Evolutionary conservation across 2,329 filamentous ascomycete genomes (phyloP), one percentile per base, ranked within the genome.

Genomic region (Diaporthe sp.): DNA sequence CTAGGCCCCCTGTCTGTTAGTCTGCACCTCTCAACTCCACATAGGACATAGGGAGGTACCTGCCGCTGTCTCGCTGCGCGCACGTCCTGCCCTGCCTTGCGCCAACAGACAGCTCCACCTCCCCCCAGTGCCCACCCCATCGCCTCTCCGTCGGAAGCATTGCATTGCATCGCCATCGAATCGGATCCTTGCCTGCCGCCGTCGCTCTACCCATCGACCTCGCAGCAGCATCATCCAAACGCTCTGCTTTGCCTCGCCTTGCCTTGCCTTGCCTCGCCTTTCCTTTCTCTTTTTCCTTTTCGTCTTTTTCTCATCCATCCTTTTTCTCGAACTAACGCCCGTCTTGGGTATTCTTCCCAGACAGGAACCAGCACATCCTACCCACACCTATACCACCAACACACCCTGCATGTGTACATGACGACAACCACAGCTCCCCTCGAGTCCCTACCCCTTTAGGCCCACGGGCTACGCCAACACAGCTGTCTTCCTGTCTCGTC

Each of bases 381-480:
- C 73, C 65, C 71, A 74, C 71, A 76, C 75, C 78, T 76, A 78
- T 72, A 76, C 74, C 75, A 75, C 73, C 74, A 74, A 77, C 74
- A 75, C 74, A 72, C 67, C 71, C 77, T 74, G 72, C 71, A 60
- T 76, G 78, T 77, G 77, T 82, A 82, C 81, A 83, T 83, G 81
- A 80, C 81, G 79, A 79, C 79, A 76, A 78, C 71, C 75, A 78
- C 79, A 58, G 75, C 78, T 42, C 74, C 75, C 77, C 77, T 80
- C 79, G 80, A 79, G 76, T 80, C 80, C 72, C 78, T 77, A 61
- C 78, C 79, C 78, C 74, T 78, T 51, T 82, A 81, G 78, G 79
- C 82, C 81, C 78, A 78, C 80, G 81, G 82, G 82, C 81, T 82
- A 75, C 74, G 61, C 58, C 74, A 73, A 57, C 72, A 73, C 71